Evolutionary conservation across 768 basidiomycete genomes (phyloP).

Genomic region (Mycena galopus): DNA sequence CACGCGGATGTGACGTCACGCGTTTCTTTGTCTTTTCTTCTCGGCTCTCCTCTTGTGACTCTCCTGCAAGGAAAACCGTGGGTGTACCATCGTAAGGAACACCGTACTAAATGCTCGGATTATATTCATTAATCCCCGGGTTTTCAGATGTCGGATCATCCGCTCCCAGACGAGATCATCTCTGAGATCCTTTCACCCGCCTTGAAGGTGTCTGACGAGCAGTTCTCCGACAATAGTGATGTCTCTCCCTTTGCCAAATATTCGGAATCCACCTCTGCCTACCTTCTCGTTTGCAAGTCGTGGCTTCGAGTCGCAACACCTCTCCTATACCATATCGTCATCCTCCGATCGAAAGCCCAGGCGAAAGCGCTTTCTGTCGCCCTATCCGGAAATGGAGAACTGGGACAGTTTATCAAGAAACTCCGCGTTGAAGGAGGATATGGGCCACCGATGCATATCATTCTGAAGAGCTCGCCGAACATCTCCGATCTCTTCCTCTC

Average conservation of each 20-base stretch:
- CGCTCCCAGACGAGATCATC: constrained; percentile 42
- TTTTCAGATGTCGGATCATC: neutral
- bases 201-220: constrained; percentile 36
- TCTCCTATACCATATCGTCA: constrained; percentile 42
- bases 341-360: too few relatives aligned
- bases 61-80: neutral
- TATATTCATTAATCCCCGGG: neutral
- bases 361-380: too few relatives aligned
- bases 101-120: neutral
- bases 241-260: constrained; percentile 38
- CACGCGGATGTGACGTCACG: neutral
- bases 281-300: constrained; percentile 41
- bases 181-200: constrained; percentile 38
- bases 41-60: neutral
- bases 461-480: too few relatives aligned
- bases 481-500: too few relatives aligned
- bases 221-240: constrained; percentile 27
- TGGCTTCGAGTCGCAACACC: constrained; percentile 46
- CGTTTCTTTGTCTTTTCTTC: neutral
- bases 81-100: neutral
- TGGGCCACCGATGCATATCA: too few relatives aligned
- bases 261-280: too few relatives aligned
- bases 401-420: too few relatives aligned
- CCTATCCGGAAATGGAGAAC: too few relatives aligned
- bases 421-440: too few relatives aligned